phyloP scores from a whole-genome alignment of 2,329 filamentous ascomycete genomes.

The Talaromyces sp. region DNA sequence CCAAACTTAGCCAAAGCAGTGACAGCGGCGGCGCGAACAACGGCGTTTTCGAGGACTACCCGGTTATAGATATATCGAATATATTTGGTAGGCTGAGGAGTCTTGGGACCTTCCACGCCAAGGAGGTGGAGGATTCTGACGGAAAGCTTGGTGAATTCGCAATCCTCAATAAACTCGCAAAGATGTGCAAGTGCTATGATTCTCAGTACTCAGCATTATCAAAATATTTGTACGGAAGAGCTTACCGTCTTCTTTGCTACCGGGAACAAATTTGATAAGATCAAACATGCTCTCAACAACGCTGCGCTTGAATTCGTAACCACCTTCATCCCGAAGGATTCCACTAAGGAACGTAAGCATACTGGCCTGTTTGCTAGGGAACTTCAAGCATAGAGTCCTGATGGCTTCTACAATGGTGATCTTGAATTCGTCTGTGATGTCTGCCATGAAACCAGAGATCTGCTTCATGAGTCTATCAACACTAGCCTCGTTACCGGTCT shows the following conservation, averaged over 20 bases:
- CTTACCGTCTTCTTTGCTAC: conserved; percentile 65
- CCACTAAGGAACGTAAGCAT: conserved; percentile 97
- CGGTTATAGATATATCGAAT: conserved; percentile 99
- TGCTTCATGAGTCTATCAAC: conserved; percentile 98
- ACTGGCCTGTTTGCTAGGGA: conserved; percentile 94
- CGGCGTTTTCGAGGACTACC: conserved; percentile 93
- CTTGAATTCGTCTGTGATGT: conserved; percentile 99
- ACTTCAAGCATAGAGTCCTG: conserved; percentile 92
- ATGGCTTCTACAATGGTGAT: conserved; percentile 99
- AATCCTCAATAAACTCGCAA: conserved; percentile 99
- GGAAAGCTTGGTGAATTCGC: conserved; percentile 96
- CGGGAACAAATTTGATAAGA: conserved; percentile 96
- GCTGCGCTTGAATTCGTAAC: conserved; percentile 95
- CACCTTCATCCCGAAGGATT: conserved; percentile 94
- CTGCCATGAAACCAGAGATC: conserved; percentile 96
- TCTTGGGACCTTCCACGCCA: conserved; percentile 91
- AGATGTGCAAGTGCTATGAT: conserved; percentile 78
- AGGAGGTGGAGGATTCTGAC: conserved; percentile 93
- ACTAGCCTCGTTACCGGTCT: conserved; percentile 96
- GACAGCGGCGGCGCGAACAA: conserved; percentile 90
- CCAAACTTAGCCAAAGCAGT: conserved; percentile 96
- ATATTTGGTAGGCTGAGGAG: conserved; percentile 93
- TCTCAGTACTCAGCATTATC: conserved; percentile 8
- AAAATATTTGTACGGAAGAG: too few relatives aligned
- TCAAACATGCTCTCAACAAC: conserved; percentile 99